A percentile compares a stretch with the other conserved stretches of the same genome.
These are phyloP conservation scores for Tephrocybe sp. DNA, from an alignment of 768 basidiomycete genomes.

Conservation along the genomic window DNA sequence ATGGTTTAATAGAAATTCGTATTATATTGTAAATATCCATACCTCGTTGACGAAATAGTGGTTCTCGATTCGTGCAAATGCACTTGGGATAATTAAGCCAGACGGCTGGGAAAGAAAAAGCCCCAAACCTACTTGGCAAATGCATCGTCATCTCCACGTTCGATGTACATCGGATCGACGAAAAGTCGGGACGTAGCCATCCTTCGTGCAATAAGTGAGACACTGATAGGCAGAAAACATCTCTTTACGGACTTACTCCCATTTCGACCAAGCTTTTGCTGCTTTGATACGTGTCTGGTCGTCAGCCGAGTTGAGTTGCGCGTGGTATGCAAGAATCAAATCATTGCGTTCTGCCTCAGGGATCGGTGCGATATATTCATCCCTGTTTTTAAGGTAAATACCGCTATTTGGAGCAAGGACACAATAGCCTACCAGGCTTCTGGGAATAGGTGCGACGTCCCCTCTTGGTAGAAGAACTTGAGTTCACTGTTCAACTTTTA, in stretches of 20 bases:
- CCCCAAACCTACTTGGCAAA: conserved; percentile 59
- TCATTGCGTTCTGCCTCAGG: conserved; percentile 79
- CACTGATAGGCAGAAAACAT: not conserved
- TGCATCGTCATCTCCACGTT: conserved; percentile 64
- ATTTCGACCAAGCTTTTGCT: conserved; percentile 85
- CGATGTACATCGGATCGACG: conserved; percentile 66
- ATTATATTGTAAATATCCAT: conserved; percentile 14
- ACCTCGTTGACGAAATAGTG: conserved; percentile 88
- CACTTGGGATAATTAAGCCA: conserved; percentile 37
- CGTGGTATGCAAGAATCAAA: conserved; percentile 81
- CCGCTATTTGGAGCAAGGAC: not conserved
- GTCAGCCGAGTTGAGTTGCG: conserved; percentile 70
- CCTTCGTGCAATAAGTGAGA: conserved; percentile 31
- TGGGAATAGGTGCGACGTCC: conserved; percentile 78
- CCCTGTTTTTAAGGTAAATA: conserved; percentile 45
- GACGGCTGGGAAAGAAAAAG: not conserved
- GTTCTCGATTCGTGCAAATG: conserved; percentile 87
- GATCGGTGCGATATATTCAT: conserved; percentile 77
- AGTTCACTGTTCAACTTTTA: conserved; percentile 53
- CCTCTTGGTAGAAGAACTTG: conserved; percentile 90
- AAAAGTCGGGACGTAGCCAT: conserved; percentile 80
- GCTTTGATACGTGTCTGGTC: conserved; percentile 62
- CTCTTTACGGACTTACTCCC: conserved; percentile 63
- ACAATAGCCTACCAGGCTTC: conserved; percentile 66
- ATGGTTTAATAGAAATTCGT: not conserved